phyloP scores from a whole-genome alignment of 2,329 filamentous ascomycete species.

The Paecilomyces niveus region DNA sequence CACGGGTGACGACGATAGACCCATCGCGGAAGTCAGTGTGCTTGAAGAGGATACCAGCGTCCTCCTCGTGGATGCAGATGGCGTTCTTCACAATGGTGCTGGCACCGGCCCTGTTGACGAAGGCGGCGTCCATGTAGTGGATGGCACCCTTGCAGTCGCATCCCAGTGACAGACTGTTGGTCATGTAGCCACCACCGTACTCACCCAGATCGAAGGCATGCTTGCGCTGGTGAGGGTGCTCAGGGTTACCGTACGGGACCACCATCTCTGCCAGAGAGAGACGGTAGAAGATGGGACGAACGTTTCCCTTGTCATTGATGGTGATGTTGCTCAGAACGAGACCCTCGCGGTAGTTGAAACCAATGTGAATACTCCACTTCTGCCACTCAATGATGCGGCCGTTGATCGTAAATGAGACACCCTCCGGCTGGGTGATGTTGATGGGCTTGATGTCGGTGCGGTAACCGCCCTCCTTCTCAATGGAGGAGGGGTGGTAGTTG shows the following conservation, averaged over 20 bases:
- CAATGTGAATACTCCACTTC: conserved; percentile 88
- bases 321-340: conserved; percentile 86
- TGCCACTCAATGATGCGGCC: conserved; percentile 77
- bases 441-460: conserved; percentile 76
- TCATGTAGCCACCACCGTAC: conserved; percentile 44
- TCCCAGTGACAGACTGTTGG: conserved; percentile 39
- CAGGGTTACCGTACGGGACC: conserved; percentile 59
- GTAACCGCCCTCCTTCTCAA: conserved; percentile 69
- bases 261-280: conserved; percentile 91
- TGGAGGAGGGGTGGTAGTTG: conserved; percentile 70
- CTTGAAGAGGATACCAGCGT: conserved; percentile 87
- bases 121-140: conserved; percentile 82
- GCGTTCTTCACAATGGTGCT: conserved; percentile 82
- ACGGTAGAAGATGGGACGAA: conserved; percentile 78
- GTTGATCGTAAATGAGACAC: conserved; percentile 74
- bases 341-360: conserved; percentile 91
- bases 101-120: conserved; percentile 70
- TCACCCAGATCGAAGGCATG: conserved; percentile 43
- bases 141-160: conserved; percentile 75
- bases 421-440: conserved; percentile 80
- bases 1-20: conserved; percentile 76
- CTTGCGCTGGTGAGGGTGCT: conserved; percentile 43
- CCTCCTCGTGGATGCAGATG: conserved; percentile 92
- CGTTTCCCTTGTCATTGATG: conserved; percentile 74
- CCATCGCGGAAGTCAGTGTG: conserved; percentile 91